phyloP scores from a whole-genome alignment of 1,139 yeast genomes.

The Neolecta irregularis region DNA sequence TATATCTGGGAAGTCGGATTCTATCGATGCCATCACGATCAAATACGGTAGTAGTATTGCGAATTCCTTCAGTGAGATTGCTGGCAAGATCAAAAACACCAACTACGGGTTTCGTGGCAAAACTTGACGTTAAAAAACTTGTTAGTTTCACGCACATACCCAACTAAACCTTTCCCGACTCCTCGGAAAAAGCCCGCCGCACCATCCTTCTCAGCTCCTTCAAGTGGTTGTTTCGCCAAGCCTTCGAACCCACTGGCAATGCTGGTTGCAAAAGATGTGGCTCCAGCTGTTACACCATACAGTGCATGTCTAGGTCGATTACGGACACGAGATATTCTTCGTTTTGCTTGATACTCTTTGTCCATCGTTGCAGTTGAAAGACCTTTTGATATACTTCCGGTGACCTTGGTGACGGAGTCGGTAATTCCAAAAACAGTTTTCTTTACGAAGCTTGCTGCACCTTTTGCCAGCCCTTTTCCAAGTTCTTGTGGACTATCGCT shows the following conservation, averaged over 20 bases:
- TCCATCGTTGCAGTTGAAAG: constrained; percentile 84
- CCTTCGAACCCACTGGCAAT: constrained; percentile 81
- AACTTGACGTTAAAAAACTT: constrained; percentile 10
- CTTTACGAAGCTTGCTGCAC: constrained; percentile 83
- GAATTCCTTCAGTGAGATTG: constrained; percentile 84
- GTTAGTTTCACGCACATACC: constrained; percentile 22
- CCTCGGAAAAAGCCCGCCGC: constrained; percentile 88
- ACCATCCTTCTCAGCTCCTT: constrained; percentile 76
- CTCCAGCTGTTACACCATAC: constrained; percentile 78
- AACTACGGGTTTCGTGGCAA: constrained; percentile 93
- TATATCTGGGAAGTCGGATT: constrained; percentile 66
- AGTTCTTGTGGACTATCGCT: constrained; percentile 91
- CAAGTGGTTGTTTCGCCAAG: constrained; percentile 75
- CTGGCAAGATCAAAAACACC: constrained; percentile 89
- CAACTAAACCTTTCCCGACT: constrained; percentile 83
- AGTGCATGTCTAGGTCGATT: constrained; percentile 76
- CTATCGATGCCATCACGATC: constrained; percentile 67
- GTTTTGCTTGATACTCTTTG: constrained; percentile 63
- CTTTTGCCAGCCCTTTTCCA: constrained; percentile 90
- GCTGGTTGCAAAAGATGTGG: constrained; percentile 76
- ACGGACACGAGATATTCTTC: constrained; percentile 52
- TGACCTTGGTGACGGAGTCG: constrained; percentile 80
- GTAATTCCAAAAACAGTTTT: constrained; percentile 91
- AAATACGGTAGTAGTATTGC: constrained; percentile 81
- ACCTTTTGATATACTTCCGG: constrained; percentile 92